Evolutionary conservation across 495 filamentous ascomycete genomes (phyloP), one percentile per base, ranked within the genome.

Genomic region (Tuber calosporum): DNA sequence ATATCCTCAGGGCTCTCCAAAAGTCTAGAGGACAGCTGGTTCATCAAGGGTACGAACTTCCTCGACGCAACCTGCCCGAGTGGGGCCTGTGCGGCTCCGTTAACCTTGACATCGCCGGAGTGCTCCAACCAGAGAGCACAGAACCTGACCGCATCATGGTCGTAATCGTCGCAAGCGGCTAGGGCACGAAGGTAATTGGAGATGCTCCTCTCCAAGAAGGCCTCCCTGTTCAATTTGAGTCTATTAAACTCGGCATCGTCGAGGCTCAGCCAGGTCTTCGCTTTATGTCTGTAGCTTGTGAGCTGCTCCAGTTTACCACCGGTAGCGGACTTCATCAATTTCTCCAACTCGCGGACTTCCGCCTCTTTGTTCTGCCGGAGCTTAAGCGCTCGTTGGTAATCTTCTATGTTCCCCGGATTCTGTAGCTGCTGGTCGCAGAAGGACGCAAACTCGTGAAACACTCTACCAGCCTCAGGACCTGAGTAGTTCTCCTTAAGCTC

Each of bases 361-460:
- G 87, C 87, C 76, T 89, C 88, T 82, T 97, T 97, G 69, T 89
- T 90, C 76, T 93, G 86, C 76, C 90, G 90, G 38, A 98, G 85
- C 77, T 89, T 92, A 79, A 92, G 86, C 45, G 97, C 86, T 20
- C 95, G 90, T 66, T 89, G 87, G 74, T 96, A 89, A 75, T 99
- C 95, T 80, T 97, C 93, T 30, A 93, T 83, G 69, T 89, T 88
- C 70, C 94, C 92, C 2, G 89, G 87, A 80, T 93, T 94, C 73
- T 96, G 89, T 19, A 98, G 84, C 80, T 98, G 95, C 76, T 91
- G 89, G 81, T 99, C 94, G 81, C 95, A 99, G 79, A 97, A 99
- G 70, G 88, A 88, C 70, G 95, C 95, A 82, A 97, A 98, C 75
- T 95, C 91, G 81, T 97, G 93, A 78, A 91, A 97, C 13, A 97